These are phyloP conservation scores for Marasmius fiardii DNA, from an alignment of 1,284 basidiomycete genomes.

Conservation along the genomic window DNA sequence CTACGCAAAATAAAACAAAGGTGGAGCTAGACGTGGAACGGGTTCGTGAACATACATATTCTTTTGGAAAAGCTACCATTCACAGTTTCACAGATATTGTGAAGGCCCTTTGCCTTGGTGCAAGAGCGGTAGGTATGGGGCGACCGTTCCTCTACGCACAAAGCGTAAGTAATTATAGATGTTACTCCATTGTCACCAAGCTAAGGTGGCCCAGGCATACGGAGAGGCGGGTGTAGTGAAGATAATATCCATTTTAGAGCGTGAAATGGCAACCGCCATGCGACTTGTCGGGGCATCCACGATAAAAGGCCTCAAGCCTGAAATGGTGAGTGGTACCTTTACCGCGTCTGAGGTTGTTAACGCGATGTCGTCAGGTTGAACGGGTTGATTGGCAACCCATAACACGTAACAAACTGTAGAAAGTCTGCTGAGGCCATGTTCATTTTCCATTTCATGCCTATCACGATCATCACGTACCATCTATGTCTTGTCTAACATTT, in stretches of 20 bases:
- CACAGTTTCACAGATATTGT: constrained; percentile 58
- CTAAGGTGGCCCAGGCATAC: constrained; percentile 54
- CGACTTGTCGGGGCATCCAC: constrained; percentile 72
- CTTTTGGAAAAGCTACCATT: neutral
- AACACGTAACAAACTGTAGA: constrained; percentile 35
- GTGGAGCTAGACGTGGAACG: constrained; percentile 82
- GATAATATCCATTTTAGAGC: constrained; percentile 68
- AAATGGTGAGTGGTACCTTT: constrained; percentile 54
- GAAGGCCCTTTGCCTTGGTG: constrained; percentile 90
- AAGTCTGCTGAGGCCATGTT: neutral
- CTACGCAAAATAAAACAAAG: constrained; percentile 19
- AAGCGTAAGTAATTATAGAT: constrained; percentile 48
- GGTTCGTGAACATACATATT: constrained; percentile 34
- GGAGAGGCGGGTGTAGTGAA: constrained; percentile 80
- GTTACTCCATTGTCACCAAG: constrained; percentile 6
- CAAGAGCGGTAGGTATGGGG: constrained; percentile 86
- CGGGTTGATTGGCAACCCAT: constrained; percentile 64
- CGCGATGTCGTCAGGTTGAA: constrained; percentile 42
- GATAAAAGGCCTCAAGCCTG: constrained; percentile 70
- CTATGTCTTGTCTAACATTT: neutral
- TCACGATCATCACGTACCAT: neutral
- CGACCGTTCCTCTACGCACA: constrained; percentile 91
- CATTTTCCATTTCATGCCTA: neutral
- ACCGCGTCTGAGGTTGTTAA: neutral
- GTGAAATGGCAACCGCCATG: constrained; percentile 83